Conservation (phyloP, 2,329 filamentous ascomycete genomes). For the Pezicula carpinea region DNA sequence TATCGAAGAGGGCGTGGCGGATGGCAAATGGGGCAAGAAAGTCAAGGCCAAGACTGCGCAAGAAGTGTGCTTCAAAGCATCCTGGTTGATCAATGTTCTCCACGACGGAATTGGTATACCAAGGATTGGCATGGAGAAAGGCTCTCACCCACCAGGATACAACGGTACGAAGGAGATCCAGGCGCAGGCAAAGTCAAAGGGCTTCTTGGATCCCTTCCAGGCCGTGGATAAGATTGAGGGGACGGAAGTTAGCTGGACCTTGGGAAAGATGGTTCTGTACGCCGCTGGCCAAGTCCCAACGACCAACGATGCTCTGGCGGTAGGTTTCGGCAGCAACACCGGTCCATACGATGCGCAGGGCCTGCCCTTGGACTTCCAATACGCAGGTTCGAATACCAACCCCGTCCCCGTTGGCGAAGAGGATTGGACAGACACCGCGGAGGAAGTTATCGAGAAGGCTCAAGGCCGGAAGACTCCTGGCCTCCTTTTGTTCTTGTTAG, state of each 20-base stretch:
- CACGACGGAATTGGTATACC: constrained; percentile 96
- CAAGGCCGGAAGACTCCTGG: constrained; percentile 67
- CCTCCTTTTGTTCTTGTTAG: constrained; percentile 70
- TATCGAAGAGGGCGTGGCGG: constrained; percentile 62
- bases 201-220: constrained; percentile 81
- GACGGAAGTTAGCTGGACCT: constrained; percentile 92
- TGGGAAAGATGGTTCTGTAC: constrained; percentile 95
- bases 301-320: constrained; percentile 59
- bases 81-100: constrained; percentile 94
- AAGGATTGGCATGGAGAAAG: constrained; percentile 70
- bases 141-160: constrained; percentile 38
- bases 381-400: constrained; percentile 56
- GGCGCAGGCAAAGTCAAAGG: constrained; percentile 65
- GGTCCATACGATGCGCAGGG: constrained; percentile 29
- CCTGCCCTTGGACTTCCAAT: constrained; percentile 76
- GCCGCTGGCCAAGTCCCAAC: constrained; percentile 80
- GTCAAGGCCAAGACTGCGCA: constrained; percentile 68
- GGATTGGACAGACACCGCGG: constrained; percentile 48
- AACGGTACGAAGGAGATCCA: constrained; percentile 71
- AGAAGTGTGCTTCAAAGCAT: constrained; percentile 95
- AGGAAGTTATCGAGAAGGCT: constrained; percentile 60
- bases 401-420: constrained; percentile 40
- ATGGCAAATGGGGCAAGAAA: constrained; percentile 71
- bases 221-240: constrained; percentile 89
- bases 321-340: constrained; percentile 85